A percentile compares a stretch with the other conserved stretches of the same genome.
These are phyloP conservation scores for Nematocida minor DNA, from an alignment of 371 early-diverging fungal genomes.

Conservation along the genomic window DNA sequence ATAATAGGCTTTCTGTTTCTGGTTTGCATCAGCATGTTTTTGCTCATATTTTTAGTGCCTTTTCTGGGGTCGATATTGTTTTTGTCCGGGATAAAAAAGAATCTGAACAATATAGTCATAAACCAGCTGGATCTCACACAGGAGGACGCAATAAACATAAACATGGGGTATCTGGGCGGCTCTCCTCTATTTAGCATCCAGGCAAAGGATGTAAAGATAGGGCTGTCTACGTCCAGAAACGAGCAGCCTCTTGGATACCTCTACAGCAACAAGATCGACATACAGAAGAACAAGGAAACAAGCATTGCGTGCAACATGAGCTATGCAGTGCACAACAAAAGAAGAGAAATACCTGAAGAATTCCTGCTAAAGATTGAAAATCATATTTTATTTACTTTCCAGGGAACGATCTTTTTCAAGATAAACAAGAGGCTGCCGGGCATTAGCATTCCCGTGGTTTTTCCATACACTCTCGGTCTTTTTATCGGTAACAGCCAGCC, in stretches of 20 bases:
- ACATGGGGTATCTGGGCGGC: background rate
- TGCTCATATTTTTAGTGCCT: constrained; percentile 32
- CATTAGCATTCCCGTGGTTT: constrained; percentile 1
- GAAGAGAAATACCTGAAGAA: background rate
- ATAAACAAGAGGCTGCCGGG: background rate
- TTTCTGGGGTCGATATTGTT: constrained; percentile 15
- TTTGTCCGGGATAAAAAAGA: constrained; percentile 18
- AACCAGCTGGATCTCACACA: background rate
- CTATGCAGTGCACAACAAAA: background rate
- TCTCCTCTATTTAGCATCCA: background rate
- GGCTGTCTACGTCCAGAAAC: constrained; percentile 20
- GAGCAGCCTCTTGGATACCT: constrained; percentile 30
- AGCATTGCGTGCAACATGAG: background rate
- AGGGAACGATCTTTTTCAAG: constrained; percentile 10
- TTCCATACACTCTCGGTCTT: constrained; percentile 20
- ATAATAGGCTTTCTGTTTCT: constrained; percentile 25
- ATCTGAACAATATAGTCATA: constrained; percentile 9
- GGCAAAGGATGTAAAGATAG: constrained; percentile 15
- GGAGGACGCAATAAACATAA: background rate
- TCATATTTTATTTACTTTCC: constrained; percentile 11
- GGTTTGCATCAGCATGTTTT: constrained; percentile 3
- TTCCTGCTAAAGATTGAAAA: constrained; percentile 23
- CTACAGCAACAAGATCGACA: background rate
- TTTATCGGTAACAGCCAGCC: constrained; percentile 24
- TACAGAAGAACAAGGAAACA: background rate